Evolutionary conservation across 1,284 basidiomycete genomes (phyloP).

Genomic region (Cutaneotrichosporon sp.): DNA sequence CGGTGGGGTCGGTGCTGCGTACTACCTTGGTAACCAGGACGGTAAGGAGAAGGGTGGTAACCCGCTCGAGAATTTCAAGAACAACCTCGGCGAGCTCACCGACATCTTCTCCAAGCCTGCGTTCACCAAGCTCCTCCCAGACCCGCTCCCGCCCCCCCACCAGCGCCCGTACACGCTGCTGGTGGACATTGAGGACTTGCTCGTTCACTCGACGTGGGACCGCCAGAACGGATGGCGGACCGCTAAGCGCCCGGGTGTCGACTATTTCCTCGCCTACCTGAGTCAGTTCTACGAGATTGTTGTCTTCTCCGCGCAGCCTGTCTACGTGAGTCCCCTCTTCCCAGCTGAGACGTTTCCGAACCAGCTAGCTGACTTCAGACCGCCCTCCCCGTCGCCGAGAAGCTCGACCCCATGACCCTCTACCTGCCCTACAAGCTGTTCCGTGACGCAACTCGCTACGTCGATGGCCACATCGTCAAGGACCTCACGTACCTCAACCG

Average conservation of each 20-base stretch:
- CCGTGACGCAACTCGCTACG: constrained; percentile 80
- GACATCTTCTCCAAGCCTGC: constrained; percentile 80
- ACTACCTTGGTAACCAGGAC: constrained; percentile 62
- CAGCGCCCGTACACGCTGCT: constrained; percentile 90
- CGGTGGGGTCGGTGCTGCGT: constrained; percentile 59
- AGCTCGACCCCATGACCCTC: constrained; percentile 90
- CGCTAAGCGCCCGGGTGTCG: constrained; percentile 91
- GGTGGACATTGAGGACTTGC: constrained; percentile 86
- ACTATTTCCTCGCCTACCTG: constrained; percentile 91
- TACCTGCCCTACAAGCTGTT: constrained; percentile 86
- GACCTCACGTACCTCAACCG: constrained; percentile 91
- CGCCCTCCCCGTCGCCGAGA: constrained; percentile 83
- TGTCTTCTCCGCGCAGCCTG: constrained; percentile 86
- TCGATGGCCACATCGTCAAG: constrained; percentile 78
- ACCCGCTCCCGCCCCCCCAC: constrained; percentile 76
- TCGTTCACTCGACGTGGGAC: constrained; percentile 91
- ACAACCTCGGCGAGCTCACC: constrained; percentile 36
- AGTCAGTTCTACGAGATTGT: constrained; percentile 97
- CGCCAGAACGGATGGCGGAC: constrained; percentile 84
- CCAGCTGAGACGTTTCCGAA: too few relatives aligned
- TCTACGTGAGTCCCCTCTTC: constrained; percentile 66
- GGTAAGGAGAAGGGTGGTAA: constrained; percentile 17
- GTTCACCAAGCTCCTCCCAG: constrained; percentile 87
- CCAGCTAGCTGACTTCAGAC: constrained; percentile 60
- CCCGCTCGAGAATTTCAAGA: constrained; percentile 31